Conservation (phyloP, 1,139 yeast species). For the Saccharomyces hybrid region DNA sequence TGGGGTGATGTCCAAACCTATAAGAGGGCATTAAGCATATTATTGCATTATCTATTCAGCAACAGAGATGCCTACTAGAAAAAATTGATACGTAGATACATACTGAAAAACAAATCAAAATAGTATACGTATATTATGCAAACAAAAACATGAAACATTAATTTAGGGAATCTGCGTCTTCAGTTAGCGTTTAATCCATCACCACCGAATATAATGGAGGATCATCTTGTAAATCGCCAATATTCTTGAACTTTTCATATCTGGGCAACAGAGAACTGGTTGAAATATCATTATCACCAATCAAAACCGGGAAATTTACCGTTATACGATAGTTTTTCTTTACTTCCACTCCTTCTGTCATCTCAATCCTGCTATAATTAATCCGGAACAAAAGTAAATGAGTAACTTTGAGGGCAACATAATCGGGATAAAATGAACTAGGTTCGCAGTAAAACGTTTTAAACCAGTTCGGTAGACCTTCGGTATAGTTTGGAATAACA, state of each 20-base stretch:
- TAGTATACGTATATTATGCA: background rate
- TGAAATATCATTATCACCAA: background rate
- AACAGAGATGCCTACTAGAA: too few relatives aligned
- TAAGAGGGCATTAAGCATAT: too few relatives aligned
- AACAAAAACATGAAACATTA: background rate
- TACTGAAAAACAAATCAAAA: background rate
- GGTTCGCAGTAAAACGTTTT: slow-evolving; percentile 17
- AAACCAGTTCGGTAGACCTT: slow-evolving; percentile 5
- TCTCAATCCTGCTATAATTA: background rate
- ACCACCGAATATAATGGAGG: background rate
- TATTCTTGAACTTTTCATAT: background rate
- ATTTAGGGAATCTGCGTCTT: background rate
- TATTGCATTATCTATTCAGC: too few relatives aligned
- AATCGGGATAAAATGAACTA: slow-evolving; percentile 5
- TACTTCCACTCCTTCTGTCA: background rate
- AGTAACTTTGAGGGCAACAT: background rate
- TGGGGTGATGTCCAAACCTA: too few relatives aligned
- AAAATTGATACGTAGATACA: background rate
- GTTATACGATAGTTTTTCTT: background rate
- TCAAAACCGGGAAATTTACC: background rate
- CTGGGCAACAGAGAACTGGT: background rate
- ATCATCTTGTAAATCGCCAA: background rate
- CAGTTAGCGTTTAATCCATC: background rate
- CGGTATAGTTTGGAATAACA: slow-evolving; percentile 4
- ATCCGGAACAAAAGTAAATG: background rate